Conservation (phyloP, 2,329 filamentous ascomycete species). For the Phaeosphaeria sp. region DNA sequence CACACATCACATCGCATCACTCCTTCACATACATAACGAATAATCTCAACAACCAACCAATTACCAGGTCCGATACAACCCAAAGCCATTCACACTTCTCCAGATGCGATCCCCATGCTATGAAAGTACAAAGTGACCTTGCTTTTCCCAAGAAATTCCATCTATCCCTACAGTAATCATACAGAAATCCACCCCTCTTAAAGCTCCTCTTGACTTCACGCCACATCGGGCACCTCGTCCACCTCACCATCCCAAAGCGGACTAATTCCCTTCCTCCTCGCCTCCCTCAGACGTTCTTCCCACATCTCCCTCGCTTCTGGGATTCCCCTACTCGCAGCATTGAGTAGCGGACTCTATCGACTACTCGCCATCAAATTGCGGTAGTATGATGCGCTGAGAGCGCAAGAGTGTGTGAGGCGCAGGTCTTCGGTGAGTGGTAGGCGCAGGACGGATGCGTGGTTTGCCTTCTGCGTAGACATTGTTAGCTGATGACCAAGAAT, state of each 20-base stretch:
- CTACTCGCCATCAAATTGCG: constrained; percentile 55
- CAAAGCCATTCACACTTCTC: too few relatives aligned
- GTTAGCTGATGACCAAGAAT: constrained; percentile 1
- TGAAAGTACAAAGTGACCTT: too few relatives aligned
- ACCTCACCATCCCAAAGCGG: background rate
- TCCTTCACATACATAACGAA: too few relatives aligned
- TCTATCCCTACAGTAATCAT: background rate
- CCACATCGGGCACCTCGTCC: background rate
- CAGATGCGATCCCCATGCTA: too few relatives aligned
- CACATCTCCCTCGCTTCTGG: background rate
- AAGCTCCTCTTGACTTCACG: background rate
- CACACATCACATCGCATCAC: too few relatives aligned
- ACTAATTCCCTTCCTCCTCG: background rate
- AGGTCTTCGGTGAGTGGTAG: constrained; percentile 76
- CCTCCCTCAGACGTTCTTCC: background rate
- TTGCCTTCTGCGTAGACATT: constrained; percentile 2
- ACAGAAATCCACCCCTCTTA: background rate
- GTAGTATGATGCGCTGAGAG: constrained; percentile 74
- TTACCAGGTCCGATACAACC: too few relatives aligned
- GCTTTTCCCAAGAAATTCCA: background rate
- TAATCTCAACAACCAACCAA: too few relatives aligned
- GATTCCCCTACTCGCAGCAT: background rate
- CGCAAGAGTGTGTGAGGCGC: constrained; percentile 72
- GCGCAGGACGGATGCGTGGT: constrained; percentile 60
- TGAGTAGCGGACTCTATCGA: background rate